Conservation (phyloP, 805 yeast species). For the Saturnispora sanitii region DNA sequence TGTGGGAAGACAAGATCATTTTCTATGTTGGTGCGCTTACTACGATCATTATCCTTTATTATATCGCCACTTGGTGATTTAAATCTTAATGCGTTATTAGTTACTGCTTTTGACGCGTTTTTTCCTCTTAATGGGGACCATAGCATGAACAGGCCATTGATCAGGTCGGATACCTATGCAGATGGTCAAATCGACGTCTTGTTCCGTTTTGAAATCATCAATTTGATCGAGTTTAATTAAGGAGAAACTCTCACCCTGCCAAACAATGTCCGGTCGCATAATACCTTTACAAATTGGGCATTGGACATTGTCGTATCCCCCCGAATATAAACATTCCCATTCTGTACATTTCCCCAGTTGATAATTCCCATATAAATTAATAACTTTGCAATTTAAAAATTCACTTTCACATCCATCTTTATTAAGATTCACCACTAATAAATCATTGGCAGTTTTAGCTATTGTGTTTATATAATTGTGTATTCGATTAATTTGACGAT, state of each 20-base stretch:
- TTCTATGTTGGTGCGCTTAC: constrained; percentile 67
- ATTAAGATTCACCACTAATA: constrained; percentile 27
- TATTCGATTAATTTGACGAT: neutral
- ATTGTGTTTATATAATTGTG: neutral
- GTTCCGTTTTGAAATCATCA: constrained; percentile 58
- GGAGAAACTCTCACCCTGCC: constrained; percentile 91
- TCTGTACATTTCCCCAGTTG: constrained; percentile 68
- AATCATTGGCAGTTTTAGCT: neutral
- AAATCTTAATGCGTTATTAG: too few relatives aligned
- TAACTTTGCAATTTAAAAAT: constrained; percentile 31
- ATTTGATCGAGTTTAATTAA: constrained; percentile 50
- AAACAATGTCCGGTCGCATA: constrained; percentile 82
- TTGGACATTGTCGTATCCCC: constrained; percentile 46
- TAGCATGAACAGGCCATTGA: constrained; percentile 76
- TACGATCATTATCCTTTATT: constrained; percentile 22
- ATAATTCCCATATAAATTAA: constrained; percentile 53
- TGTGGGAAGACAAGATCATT: constrained; percentile 76
- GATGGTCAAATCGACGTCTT: constrained; percentile 58
- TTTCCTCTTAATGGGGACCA: too few relatives aligned
- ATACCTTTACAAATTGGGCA: constrained; percentile 69
- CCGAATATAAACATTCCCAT: constrained; percentile 55
- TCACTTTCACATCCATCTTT: constrained; percentile 67
- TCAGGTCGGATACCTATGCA: constrained; percentile 81
- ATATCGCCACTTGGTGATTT: neutral
- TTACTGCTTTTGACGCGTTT: too few relatives aligned